These are phyloP conservation scores for Draba incana DNA, from an alignment of 345 rosid species.

Conservation along the genomic window DNA sequence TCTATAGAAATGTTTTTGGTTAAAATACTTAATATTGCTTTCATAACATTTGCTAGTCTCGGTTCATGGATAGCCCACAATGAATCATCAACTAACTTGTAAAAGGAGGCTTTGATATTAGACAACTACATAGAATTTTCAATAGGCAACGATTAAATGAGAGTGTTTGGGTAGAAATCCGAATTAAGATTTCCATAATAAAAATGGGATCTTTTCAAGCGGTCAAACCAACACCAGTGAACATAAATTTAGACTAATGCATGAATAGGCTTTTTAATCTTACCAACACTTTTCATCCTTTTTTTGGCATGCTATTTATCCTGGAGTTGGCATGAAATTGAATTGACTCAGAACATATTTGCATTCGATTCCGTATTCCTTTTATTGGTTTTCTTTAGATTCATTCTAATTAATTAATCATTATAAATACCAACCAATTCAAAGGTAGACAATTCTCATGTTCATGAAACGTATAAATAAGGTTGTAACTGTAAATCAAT, in stretches of 20 bases:
- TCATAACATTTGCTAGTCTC: neutral
- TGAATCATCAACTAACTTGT: neutral
- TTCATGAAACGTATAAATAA: conserved; percentile 6
- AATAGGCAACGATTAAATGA: neutral
- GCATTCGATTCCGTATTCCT: neutral
- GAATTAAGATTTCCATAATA: neutral
- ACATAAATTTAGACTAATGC: neutral
- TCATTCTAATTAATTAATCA: neutral
- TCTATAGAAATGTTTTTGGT: too few species aligned
- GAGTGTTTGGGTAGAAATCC: neutral
- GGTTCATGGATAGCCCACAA: conserved; percentile 6
- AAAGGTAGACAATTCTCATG: conserved; percentile 8
- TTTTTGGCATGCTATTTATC: too few species aligned
- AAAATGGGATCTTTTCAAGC: neutral
- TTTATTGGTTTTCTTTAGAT: neutral
- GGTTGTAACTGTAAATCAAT: neutral
- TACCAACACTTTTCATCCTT: too few species aligned
- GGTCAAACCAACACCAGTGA: neutral
- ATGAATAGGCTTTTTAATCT: neutral
- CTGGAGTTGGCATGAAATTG: too few species aligned
- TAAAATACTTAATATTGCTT: too few species aligned
- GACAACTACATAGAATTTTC: neutral
- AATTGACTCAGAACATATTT: too few species aligned
- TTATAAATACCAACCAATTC: neutral
- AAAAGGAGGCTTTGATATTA: neutral